Evolutionary conservation across 2,329 filamentous ascomycete genomes (phyloP).

Genomic region (Cladophialophora yegresii): DNA sequence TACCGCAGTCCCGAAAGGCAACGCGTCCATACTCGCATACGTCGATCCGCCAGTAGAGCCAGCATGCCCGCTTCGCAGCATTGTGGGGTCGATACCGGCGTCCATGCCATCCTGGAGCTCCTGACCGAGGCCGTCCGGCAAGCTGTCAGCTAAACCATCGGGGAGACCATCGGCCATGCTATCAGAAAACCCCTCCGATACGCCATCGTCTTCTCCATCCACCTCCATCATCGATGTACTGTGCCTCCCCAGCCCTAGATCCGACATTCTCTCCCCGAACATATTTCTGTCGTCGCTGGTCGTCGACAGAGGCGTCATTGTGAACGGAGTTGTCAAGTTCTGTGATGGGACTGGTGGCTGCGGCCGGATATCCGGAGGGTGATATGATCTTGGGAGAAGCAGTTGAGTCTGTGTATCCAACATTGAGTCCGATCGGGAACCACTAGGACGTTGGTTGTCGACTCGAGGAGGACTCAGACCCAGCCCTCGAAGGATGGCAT

Average conservation of each 20-base stretch:
- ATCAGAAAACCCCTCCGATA: slow-evolving; percentile 3
- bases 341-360: slow-evolving; percentile 9
- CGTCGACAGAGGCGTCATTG: slow-evolving; percentile 4
- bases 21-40: slow-evolving; percentile 10
- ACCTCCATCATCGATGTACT: neutral
- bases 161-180: neutral
- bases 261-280: slow-evolving; percentile 7
- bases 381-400: slow-evolving; percentile 17
- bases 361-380: slow-evolving; percentile 23
- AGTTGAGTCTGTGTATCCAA: slow-evolving; percentile 6
- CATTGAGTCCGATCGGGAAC: slow-evolving; percentile 17
- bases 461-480: slow-evolving; percentile 25
- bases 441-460: slow-evolving; percentile 12
- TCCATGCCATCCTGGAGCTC: slow-evolving; percentile 9
- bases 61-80: slow-evolving; percentile 16
- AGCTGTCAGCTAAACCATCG: neutral
- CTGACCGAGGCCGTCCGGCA: slow-evolving; percentile 3
- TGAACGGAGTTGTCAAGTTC: slow-evolving; percentile 9
- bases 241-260: neutral
- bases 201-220: slow-evolving; percentile 1
- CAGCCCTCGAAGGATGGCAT: slow-evolving; percentile 30
- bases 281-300: slow-evolving; percentile 3
- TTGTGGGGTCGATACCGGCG: slow-evolving; percentile 14
- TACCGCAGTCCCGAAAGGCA: slow-evolving; percentile 6
- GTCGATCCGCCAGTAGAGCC: slow-evolving; percentile 9